Evolutionary conservation across 306 rosid species (phyloP), one percentile per base, ranked within the genome.

Genomic region (Fragaria iinumae): DNA sequence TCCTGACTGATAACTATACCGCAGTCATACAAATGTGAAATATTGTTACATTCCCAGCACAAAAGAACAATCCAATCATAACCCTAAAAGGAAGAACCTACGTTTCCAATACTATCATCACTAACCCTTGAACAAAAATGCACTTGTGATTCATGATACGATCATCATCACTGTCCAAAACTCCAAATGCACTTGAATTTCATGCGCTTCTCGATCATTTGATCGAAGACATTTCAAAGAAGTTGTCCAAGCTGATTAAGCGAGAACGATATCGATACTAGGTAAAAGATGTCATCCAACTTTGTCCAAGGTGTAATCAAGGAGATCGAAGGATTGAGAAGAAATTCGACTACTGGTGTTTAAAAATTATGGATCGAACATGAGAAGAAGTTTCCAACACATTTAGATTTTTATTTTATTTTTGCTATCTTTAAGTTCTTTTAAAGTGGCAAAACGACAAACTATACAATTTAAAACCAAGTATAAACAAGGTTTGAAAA

Each of bases 1-100:
- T 66, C 47, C 70, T 66, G 71, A 66, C 49, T 66, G 49, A 66
- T 66, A 63, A 63, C 38, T 63, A 63, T 41, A n/a, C 43, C 23
- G 13, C 4, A 55, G 14, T 62, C 43, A 29, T 29, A 62, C 20
- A 62, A 27, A 60, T 25, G 11, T 6, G 11, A 23, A 60, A 5
- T 6, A 5, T 14, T 21, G 45, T 7, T 34, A 3, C 45, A 5
- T 34, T 65, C 21, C 47, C 12, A 16, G 18, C 47, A 36, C 27
- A 65, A 65, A 17, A 18, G 13, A 65, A 65, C 69, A 36, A 3
- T 36, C 70, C 70, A 65, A 65, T 38, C 27, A 65, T 18, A 65
- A 8, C 48, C 47, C 16, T 14, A 38, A 18, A 25, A 65, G 41
- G 48, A 65, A 8, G 1, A 62, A 27, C 20, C 41, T 62, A 13